These are phyloP conservation scores for Globisporangium orthogonon DNA, from an alignment of 352 stramenopile genomes.

Conservation along the genomic window DNA sequence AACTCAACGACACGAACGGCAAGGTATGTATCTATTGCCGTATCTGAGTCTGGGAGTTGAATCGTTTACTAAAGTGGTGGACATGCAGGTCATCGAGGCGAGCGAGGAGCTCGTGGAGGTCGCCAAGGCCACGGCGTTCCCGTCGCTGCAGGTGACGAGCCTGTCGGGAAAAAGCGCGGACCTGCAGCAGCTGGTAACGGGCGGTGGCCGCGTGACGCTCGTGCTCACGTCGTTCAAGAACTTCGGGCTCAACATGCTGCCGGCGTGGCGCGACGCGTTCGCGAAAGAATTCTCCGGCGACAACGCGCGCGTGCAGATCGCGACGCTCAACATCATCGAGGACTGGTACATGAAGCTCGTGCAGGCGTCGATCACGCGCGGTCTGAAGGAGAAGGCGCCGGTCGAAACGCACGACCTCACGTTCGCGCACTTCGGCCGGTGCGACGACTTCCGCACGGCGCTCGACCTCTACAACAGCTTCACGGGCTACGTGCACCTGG, in stretches of 20 bases:
- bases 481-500: slow-evolving; percentile 76
- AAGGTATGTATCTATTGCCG: slow-evolving; percentile 24
- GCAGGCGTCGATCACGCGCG: slow-evolving; percentile 53
- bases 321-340: slow-evolving; percentile 82
- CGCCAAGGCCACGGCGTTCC: slow-evolving; percentile 44
- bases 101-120: slow-evolving; percentile 47
- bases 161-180: slow-evolving; percentile 41
- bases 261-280: slow-evolving; percentile 69
- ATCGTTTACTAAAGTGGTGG: too few relatives aligned
- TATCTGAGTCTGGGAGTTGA: too few relatives aligned
- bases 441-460: slow-evolving; percentile 72
- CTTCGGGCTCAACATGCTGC: slow-evolving; percentile 76
- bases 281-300: slow-evolving; percentile 27
- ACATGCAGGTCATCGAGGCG: slow-evolving; percentile 31
- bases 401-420: slow-evolving; percentile 39
- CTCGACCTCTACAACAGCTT: slow-evolving; percentile 85
- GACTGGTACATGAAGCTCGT: slow-evolving; percentile 89
- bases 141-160: slow-evolving; percentile 46
- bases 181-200: slow-evolving; percentile 41
- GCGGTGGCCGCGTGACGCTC: slow-evolving; percentile 49
- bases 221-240: slow-evolving; percentile 86
- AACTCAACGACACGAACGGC: slow-evolving; percentile 83
- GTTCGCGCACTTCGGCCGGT: slow-evolving; percentile 69
- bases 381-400: slow-evolving; percentile 48
- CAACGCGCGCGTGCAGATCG: slow-evolving; percentile 35